Conservation (phyloP, 139 green algal species). For the Helicosporidium sp. region DNA sequence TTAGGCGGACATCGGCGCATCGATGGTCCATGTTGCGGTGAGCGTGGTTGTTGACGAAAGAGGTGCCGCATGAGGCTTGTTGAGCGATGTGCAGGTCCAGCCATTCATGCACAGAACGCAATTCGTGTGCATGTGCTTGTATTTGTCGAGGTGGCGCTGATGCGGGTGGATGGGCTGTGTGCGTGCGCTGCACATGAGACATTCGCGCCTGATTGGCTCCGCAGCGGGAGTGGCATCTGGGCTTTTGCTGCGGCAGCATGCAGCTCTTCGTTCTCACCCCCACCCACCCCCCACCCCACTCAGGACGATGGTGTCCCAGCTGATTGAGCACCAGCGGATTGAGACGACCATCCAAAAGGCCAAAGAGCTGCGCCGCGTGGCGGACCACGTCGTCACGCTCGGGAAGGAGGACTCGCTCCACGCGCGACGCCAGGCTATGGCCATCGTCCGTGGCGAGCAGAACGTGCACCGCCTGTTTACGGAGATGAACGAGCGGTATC, state of each 20-base stretch:
- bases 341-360: constrained; percentile 74
- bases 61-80: too few species aligned
- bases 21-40: constrained; percentile 37
- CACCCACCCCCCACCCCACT: too few species aligned
- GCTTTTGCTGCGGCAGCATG: background rate
- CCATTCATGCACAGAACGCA: too few species aligned
- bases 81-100: too few species aligned
- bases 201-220: background rate
- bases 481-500: constrained; percentile 59
- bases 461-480: constrained; percentile 74
- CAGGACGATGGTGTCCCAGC: constrained; percentile 85
- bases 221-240: background rate
- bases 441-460: constrained; percentile 46
- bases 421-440: constrained; percentile 28
- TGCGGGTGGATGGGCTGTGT: background rate
- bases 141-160: too few species aligned
- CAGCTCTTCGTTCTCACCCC: background rate
- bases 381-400: constrained; percentile 58
- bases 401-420: constrained; percentile 53
- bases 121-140: too few species aligned
- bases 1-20: constrained; percentile 23
- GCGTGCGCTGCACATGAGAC: background rate
- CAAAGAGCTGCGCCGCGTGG: constrained; percentile 57
- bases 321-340: constrained; percentile 80
- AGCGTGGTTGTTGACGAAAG: too few species aligned